phyloP scores from a whole-genome alignment of 2,329 filamentous ascomycete species.

The Arthrinium phaeospermum region DNA sequence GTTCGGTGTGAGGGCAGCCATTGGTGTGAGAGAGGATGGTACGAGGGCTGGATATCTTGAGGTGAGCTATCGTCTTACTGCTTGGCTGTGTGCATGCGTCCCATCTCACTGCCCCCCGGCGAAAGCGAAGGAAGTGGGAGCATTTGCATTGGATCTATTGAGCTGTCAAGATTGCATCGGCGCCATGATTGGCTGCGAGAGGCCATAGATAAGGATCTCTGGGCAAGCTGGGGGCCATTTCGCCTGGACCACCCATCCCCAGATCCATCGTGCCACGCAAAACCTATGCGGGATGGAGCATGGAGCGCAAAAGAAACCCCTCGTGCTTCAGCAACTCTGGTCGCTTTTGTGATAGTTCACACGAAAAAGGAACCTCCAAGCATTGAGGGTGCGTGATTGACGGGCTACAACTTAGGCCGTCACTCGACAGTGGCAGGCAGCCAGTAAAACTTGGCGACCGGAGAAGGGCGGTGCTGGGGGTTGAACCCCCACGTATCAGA shows the following conservation, averaged over 20 bases:
- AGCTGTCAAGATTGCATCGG: neutral
- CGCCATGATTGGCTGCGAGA: neutral
- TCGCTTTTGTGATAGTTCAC: neutral
- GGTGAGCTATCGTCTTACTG: neutral
- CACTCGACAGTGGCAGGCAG: neutral
- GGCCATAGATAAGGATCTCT: conserved; percentile 19
- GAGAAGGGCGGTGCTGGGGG: neutral
- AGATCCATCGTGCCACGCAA: neutral
- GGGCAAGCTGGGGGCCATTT: conserved; percentile 1
- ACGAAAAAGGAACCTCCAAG: neutral
- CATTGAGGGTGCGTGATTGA: neutral
- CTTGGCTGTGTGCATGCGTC: neutral
- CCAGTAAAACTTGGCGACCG: neutral
- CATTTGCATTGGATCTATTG: neutral
- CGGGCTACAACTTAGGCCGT: neutral
- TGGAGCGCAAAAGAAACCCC: neutral
- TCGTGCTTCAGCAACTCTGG: neutral
- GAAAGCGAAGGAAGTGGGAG: neutral
- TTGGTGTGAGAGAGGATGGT: neutral
- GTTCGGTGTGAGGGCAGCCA: neutral
- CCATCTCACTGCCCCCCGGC: neutral
- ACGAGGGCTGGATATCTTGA: neutral
- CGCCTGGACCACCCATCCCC: neutral
- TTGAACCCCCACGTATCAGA: neutral
- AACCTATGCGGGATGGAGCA: neutral